A percentile compares a stretch with the other conserved stretches of the same genome.
Evolutionary conservation across 2,329 filamentous ascomycete species (phyloP).

Genomic region (Sordariomycetes sp.): DNA sequence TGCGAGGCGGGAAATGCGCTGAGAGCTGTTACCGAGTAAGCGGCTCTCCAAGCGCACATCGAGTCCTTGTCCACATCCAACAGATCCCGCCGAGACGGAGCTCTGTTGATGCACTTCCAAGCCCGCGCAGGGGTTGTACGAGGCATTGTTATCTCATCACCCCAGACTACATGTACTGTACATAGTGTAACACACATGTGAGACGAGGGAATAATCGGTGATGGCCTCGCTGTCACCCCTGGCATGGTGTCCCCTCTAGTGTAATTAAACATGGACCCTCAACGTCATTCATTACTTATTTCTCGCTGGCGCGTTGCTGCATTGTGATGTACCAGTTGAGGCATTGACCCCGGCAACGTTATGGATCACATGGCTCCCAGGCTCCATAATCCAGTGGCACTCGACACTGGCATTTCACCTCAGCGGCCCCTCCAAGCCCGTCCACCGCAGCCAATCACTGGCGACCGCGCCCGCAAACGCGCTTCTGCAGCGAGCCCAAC

Average conservation of each 20-base stretch:
- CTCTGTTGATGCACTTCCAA: too few relatives aligned
- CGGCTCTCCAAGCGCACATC: too few relatives aligned
- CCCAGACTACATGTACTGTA: too few relatives aligned
- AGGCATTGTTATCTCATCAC: too few relatives aligned
- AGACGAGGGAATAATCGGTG: not conserved
- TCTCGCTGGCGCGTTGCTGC: not conserved
- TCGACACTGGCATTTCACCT: too few relatives aligned
- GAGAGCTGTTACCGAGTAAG: too few relatives aligned
- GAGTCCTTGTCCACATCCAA: too few relatives aligned
- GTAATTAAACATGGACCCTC: not conserved
- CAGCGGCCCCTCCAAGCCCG: not conserved
- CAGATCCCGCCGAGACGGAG: too few relatives aligned
- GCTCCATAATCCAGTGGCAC: too few relatives aligned
- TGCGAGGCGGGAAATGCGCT: too few relatives aligned
- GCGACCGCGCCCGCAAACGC: not conserved
- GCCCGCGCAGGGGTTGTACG: too few relatives aligned
- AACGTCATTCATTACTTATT: slow-evolving; percentile 16
- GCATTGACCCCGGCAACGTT: not conserved
- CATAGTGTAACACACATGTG: too few relatives aligned
- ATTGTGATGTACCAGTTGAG: not conserved
- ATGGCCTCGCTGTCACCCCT: not conserved
- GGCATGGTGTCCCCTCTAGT: not conserved
- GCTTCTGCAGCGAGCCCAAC: not conserved
- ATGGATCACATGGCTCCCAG: not conserved
- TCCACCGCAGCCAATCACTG: not conserved